A percentile compares a stretch with the other conserved stretches of the same genome.
phyloP scores from a whole-genome alignment of 805 yeast genomes.

The Lachancea waltii region DNA sequence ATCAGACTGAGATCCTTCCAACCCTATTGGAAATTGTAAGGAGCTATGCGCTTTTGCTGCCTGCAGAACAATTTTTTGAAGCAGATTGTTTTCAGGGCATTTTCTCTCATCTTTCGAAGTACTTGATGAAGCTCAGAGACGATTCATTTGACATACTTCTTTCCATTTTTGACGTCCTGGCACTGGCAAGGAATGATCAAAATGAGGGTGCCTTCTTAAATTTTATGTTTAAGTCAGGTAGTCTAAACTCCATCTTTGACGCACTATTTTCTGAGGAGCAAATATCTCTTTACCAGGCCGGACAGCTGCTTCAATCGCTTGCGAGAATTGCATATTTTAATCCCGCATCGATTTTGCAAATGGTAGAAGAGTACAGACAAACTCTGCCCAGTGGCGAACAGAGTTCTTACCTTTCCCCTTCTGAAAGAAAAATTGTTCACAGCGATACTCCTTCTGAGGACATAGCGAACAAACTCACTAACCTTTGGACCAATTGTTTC shows the following conservation, averaged over 20 bases:
- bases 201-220: constrained; percentile 19
- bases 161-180: constrained; percentile 30
- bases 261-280: constrained; percentile 28
- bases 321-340: constrained; percentile 34
- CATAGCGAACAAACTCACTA: constrained; percentile 27
- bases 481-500: constrained; percentile 41
- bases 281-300: constrained; percentile 28
- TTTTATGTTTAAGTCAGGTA: constrained; percentile 25
- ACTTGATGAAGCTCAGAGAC: constrained; percentile 58
- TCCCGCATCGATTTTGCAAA: constrained; percentile 31
- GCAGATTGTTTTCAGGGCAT: constrained; percentile 23
- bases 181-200: constrained; percentile 22
- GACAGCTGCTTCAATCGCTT: constrained; percentile 32
- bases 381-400: constrained; percentile 18
- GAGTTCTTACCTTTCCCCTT: constrained; percentile 17
- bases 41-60: constrained; percentile 50
- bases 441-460: constrained; percentile 25
- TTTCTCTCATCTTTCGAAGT: constrained; percentile 46
- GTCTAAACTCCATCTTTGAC: constrained; percentile 23
- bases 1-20: constrained; percentile 70
- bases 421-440: constrained; percentile 20
- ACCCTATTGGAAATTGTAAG: constrained; percentile 53
- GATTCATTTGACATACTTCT: constrained; percentile 53
- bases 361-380: constrained; percentile 23
- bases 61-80: constrained; percentile 34